Evolutionary conservation across 768 basidiomycete species (phyloP).

Genomic region (Phylloporus sp.): DNA sequence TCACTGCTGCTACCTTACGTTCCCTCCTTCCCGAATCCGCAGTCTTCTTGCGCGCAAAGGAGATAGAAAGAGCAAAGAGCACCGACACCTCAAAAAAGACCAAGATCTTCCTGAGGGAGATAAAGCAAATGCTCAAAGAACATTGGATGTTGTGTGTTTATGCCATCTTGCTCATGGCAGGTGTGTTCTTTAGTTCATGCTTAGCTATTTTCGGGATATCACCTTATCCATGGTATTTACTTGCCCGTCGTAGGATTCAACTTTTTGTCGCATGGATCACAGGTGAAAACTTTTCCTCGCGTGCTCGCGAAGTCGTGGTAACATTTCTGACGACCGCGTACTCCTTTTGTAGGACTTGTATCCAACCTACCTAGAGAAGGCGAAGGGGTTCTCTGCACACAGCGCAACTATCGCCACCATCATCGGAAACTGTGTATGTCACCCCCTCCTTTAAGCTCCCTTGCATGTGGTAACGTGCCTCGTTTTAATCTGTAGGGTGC

Average conservation of each 20-base stretch:
- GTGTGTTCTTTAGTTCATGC: slow-evolving; percentile 18
- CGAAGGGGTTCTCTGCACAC: slow-evolving; percentile 56
- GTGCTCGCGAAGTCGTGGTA: neutral
- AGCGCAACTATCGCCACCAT: slow-evolving; percentile 73
- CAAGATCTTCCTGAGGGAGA: slow-evolving; percentile 66
- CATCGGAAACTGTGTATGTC: slow-evolving; percentile 63
- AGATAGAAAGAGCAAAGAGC: slow-evolving; percentile 40
- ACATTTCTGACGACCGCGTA: neutral
- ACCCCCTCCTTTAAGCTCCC: neutral
- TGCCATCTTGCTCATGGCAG: slow-evolving; percentile 76
- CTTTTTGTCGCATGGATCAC: slow-evolving; percentile 71
- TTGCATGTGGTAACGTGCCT: neutral
- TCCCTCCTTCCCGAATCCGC: slow-evolving; percentile 72
- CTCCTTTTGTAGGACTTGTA: slow-evolving; percentile 53
- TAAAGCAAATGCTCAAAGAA: slow-evolving; percentile 66
- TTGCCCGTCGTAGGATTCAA: slow-evolving; percentile 50
- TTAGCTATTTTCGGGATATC: neutral
- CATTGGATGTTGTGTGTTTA: slow-evolving; percentile 86
- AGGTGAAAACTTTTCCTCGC: slow-evolving; percentile 32
- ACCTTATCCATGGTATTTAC: neutral
- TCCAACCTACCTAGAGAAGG: slow-evolving; percentile 64
- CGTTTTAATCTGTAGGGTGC: slow-evolving; percentile 33
- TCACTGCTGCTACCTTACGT: slow-evolving; percentile 65
- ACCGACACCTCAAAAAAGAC: slow-evolving; percentile 47
- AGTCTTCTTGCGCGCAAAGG: slow-evolving; percentile 64